Percentiles rank a stretch among this genome's conserved stretches.
These are phyloP conservation scores for Phytophthora melonis DNA, from an alignment of 352 stramenopile genomes.

Conservation along the genomic window DNA sequence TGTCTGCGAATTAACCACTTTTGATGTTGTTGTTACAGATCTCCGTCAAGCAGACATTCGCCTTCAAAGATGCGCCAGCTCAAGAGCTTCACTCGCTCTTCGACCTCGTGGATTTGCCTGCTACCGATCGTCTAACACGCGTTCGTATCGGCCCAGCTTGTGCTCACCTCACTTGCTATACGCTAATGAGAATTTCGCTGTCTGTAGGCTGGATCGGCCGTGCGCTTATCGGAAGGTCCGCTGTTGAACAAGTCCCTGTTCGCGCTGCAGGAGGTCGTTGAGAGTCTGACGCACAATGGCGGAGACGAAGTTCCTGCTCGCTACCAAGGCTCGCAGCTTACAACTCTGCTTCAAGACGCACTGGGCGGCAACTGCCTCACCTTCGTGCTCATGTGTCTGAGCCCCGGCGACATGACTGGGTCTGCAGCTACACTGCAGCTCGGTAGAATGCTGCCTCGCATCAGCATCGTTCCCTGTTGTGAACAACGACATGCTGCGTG, in stretches of 20 bases:
- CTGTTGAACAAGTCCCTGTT: conserved; percentile 68
- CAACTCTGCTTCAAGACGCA: conserved; percentile 53
- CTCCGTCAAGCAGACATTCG: conserved; percentile 51
- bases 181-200: not conserved
- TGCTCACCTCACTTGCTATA: not conserved
- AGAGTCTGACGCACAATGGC: conserved; percentile 19
- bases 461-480: conserved; percentile 63
- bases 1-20: not conserved
- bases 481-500: conserved; percentile 66
- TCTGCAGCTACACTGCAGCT: conserved; percentile 55
- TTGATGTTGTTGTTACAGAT: conserved; percentile 35
- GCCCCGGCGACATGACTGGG: conserved; percentile 46
- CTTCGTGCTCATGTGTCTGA: conserved; percentile 53
- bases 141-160: conserved; percentile 15
- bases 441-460: conserved; percentile 31
- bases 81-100: conserved; percentile 58
- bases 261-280: conserved; percentile 50
- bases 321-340: conserved; percentile 45
- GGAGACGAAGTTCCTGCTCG: conserved; percentile 15
- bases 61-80: conserved; percentile 38
- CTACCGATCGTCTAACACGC: conserved; percentile 56
- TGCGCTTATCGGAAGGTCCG: conserved; percentile 60
- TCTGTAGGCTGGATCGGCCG: conserved; percentile 31
- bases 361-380: conserved; percentile 67
- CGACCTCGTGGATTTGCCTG: conserved; percentile 55